These are phyloP conservation scores for Flaveria brownii DNA, from an alignment of 129 eudicot genomes.

Conservation along the genomic window DNA sequence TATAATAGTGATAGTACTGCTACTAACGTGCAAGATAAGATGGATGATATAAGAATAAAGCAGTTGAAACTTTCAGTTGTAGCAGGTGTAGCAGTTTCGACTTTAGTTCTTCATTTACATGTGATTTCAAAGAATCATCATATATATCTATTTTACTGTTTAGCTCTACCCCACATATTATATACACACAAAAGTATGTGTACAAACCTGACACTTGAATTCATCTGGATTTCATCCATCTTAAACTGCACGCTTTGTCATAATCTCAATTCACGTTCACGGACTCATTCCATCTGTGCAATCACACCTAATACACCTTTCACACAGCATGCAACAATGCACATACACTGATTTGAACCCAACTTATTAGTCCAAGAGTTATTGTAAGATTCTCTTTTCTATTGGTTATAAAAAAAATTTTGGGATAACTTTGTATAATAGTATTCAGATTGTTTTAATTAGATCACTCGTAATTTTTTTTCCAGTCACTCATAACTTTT, in stretches of 20 bases:
- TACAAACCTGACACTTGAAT: conserved; percentile 34
- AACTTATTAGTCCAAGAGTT: too few relatives aligned
- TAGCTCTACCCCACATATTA: conserved; percentile 27
- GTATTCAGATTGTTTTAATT: too few relatives aligned
- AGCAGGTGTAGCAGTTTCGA: conserved; percentile 40
- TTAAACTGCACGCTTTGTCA: conserved; percentile 1
- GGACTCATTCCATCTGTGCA: not conserved
- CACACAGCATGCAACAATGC: not conserved
- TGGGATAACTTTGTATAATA: too few relatives aligned
- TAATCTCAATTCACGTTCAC: not conserved
- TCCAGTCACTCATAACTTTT: too few relatives aligned
- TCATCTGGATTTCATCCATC: not conserved
- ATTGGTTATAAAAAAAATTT: too few relatives aligned
- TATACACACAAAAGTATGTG: conserved; percentile 20
- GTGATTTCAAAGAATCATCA: conserved; percentile 24
- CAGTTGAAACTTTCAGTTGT: conserved; percentile 42
- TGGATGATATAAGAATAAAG: conserved; percentile 30
- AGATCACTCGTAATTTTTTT: too few relatives aligned
- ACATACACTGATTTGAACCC: not conserved
- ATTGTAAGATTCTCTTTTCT: too few relatives aligned
- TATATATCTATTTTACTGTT: conserved; percentile 12
- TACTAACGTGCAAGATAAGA: conserved; percentile 32
- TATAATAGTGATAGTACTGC: conserved; percentile 16
- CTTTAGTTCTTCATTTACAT: conserved; percentile 28
- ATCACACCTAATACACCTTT: not conserved